Evolutionary conservation across 2,329 filamentous ascomycete species (phyloP).

Genomic region (Davidsoniella australis): DNA sequence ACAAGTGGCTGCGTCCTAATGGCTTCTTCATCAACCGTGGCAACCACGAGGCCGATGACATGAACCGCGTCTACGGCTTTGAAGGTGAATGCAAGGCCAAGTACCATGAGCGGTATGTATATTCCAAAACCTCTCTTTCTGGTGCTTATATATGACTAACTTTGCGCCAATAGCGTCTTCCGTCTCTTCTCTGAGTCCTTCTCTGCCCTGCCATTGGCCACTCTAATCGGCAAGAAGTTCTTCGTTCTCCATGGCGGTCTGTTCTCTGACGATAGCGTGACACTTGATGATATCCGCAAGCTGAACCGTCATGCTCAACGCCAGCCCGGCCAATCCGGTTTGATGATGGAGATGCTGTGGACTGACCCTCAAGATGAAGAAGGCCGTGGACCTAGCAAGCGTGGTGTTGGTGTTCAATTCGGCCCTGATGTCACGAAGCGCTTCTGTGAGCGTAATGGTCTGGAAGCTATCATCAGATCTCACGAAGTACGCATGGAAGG

Average conservation of each 20-base stretch:
- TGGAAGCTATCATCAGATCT: slow-evolving; percentile 88
- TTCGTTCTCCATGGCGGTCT: slow-evolving; percentile 86
- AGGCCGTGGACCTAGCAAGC: slow-evolving; percentile 85
- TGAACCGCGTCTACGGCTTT: slow-evolving; percentile 97
- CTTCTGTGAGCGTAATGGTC: slow-evolving; percentile 90
- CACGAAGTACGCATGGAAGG: slow-evolving; percentile 98
- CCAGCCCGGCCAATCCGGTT: slow-evolving; percentile 77
- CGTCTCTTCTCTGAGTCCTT: slow-evolving; percentile 98
- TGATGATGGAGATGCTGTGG: slow-evolving; percentile 99
- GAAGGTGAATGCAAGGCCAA: slow-evolving; percentile 97
- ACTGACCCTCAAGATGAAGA: slow-evolving; percentile 80
- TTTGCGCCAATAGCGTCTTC: slow-evolving; percentile 44
- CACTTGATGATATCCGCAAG: slow-evolving; percentile 84
- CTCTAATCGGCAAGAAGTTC: slow-evolving; percentile 77
- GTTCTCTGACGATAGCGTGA: slow-evolving; percentile 88
- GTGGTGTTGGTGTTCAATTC: slow-evolving; percentile 91
- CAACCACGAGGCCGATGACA: slow-evolving; percentile 97
- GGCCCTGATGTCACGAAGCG: slow-evolving; percentile 89
- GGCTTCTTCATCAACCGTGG: slow-evolving; percentile 91
- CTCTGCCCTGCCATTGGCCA: slow-evolving; percentile 81
- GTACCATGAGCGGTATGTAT: slow-evolving; percentile 60
- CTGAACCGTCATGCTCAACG: slow-evolving; percentile 78
- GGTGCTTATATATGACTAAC: neutral
- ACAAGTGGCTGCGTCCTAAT: slow-evolving; percentile 84
- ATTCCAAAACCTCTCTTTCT: neutral